A percentile compares a stretch with the other conserved stretches of the same genome.
Evolutionary conservation across 331 rosid species (phyloP).

Genomic region (Cydonia oblonga): DNA sequence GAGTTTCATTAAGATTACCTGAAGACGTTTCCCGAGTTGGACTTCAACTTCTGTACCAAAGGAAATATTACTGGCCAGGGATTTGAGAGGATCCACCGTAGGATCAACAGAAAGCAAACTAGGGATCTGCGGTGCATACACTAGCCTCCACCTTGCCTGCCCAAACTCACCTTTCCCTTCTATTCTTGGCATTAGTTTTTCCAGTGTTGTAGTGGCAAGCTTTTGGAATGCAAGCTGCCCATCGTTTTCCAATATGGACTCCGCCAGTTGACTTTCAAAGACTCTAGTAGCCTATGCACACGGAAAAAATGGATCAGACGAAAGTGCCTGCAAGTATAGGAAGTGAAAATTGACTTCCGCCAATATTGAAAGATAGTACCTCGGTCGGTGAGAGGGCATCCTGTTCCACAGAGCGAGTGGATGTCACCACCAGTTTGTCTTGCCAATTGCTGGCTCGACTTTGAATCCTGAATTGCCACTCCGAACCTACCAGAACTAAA

Average conservation of each 20-base stretch:
- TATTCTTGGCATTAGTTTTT: conserved; percentile 84
- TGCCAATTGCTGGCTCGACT: conserved; percentile 90
- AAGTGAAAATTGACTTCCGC: background rate
- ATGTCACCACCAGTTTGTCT: conserved; percentile 83
- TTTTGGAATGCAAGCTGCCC: conserved; percentile 69
- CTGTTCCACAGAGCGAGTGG: conserved; percentile 84
- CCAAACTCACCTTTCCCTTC: conserved; percentile 92
- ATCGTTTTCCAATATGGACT: conserved; percentile 50
- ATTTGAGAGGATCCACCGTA: conserved; percentile 55
- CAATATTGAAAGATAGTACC: conserved; percentile 34
- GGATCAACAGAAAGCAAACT: conserved; percentile 54
- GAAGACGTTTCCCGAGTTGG: conserved; percentile 90
- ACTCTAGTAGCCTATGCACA: conserved; percentile 60
- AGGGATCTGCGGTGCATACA: conserved; percentile 82
- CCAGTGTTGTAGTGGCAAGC: conserved; percentile 85
- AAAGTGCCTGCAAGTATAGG: background rate
- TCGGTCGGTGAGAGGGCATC: conserved; percentile 64
- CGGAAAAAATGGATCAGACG: background rate
- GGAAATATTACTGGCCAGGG: conserved; percentile 64
- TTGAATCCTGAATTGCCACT: conserved; percentile 78
- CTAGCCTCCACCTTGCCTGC: conserved; percentile 77
- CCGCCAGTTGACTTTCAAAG: conserved; percentile 70
- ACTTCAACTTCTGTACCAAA: conserved; percentile 84
- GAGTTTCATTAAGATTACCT: conserved; percentile 32
- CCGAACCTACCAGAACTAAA: conserved; percentile 76